Evolutionary conservation across 768 basidiomycete genomes (phyloP), one percentile per base, ranked within the genome.

Genomic region (Boletus rubroflammeus): DNA sequence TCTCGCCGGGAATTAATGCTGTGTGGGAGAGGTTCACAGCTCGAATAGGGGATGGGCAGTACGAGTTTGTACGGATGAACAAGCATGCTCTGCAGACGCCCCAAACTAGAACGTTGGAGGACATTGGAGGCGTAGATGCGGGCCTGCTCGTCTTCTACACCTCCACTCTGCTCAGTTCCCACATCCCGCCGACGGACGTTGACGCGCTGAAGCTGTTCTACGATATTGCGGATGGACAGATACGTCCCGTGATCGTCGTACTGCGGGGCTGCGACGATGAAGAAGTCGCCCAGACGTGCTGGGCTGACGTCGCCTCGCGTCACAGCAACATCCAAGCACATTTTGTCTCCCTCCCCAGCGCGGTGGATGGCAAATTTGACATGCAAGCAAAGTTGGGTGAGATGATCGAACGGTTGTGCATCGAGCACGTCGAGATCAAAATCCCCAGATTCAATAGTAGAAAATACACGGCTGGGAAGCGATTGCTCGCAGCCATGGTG

Each of bases 191-290:
- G 0, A 6, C 21, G 1, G 54, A 55, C 13, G 5, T 53, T 13
- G 36, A 32, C 3, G 15, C 14, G 5, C 44, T 55, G 11, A 13
- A 6, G 11, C 6, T 19, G 19, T 39, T 39, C 39, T 21, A 39
- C 1, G 11, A 6, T 19, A 7, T 10, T 13, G 54, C 31, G 1
- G 25, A n/a, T 17, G 50, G 36, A 2, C 8, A 40, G 3, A 31
- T 15, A 1, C 28, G 50, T 32, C 50, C 54, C n/a, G 2, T 52
- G 36, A 44, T 55, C 36, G 54, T 55, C 23, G 42, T 51, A 3
- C 5, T 55, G 3, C 54, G 31, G 14, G 50, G 29, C 13, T 55
- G 50, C 15, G 3, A 26, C 1, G 38, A 39, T 9, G 35, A 39
- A 0, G 14, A 14, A 26, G 19, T 36, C 9, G 31, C 8, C 9